Conservation (phyloP, 305 asterid genomes). For the Euphrasia arctica region DNA sequence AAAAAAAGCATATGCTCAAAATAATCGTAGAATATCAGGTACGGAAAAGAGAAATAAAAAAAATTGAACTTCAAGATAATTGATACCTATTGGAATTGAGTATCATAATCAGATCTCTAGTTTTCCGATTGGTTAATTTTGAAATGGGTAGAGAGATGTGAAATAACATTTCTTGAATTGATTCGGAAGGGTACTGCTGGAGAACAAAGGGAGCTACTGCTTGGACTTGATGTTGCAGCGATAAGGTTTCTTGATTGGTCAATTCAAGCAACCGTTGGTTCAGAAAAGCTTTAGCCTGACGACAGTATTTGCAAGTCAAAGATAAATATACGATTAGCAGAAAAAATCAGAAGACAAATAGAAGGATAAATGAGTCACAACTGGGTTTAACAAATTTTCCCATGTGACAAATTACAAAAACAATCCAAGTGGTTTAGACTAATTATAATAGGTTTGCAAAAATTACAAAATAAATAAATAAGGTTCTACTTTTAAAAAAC, state of each 20-base stretch:
- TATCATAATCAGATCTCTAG: conserved; percentile 89
- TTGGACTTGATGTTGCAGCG: conserved; percentile 96
- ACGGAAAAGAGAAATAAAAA: neutral
- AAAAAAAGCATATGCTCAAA: neutral
- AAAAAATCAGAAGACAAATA: conserved; percentile 5
- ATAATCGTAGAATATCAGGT: neutral
- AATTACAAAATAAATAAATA: too few relatives aligned
- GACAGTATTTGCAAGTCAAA: conserved; percentile 25
- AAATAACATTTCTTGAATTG: conserved; percentile 64
- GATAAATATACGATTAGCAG: conserved; percentile 22
- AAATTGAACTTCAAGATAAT: conserved; percentile 5
- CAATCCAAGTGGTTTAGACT: neutral
- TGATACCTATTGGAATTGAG: conserved; percentile 88
- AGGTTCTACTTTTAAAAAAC: too few relatives aligned
- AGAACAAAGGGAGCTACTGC: conserved; percentile 88
- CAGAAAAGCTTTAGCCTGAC: conserved; percentile 87
- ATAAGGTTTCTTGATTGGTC: conserved; percentile 77
- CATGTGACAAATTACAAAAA: neutral
- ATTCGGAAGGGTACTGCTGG: conserved; percentile 75
- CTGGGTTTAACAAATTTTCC: neutral
- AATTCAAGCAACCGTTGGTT: conserved; percentile 79
- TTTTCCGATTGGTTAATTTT: conserved; percentile 79
- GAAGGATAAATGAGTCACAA: neutral
- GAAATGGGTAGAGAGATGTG: conserved; percentile 69
- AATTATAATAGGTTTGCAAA: too few relatives aligned